Percentiles rank a stretch among this genome's conserved stretches.
Conservation (phyloP, 2,329 filamentous ascomycete genomes). For the Juglanconis oblonga region DNA sequence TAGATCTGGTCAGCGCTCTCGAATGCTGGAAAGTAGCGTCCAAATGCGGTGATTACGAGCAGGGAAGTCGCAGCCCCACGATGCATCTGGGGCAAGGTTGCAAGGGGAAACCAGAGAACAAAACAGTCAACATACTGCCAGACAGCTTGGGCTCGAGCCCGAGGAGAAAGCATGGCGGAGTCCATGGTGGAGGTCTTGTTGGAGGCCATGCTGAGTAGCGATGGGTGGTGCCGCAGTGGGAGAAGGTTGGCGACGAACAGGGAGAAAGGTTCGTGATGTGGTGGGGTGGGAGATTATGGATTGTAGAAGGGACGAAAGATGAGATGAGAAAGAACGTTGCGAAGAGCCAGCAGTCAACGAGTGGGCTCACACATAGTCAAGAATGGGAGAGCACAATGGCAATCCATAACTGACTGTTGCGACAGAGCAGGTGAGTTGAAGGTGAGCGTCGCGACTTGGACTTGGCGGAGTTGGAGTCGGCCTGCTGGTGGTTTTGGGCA, state of each 20-base stretch:
- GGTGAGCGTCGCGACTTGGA: slow-evolving; percentile 17
- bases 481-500: slow-evolving; percentile 6
- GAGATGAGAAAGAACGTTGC: slow-evolving; percentile 5
- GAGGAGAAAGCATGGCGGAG: background rate
- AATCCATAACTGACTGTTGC: slow-evolving; percentile 30
- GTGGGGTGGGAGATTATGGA: slow-evolving; percentile 12
- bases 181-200: slow-evolving; percentile 12
- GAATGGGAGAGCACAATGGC: slow-evolving; percentile 22
- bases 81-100: background rate
- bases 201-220: slow-evolving; percentile 8
- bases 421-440: slow-evolving; percentile 6
- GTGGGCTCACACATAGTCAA: slow-evolving; percentile 29
- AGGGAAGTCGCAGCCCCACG: background rate
- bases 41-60: background rate
- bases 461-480: slow-evolving; percentile 6
- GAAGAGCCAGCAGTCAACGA: slow-evolving; percentile 24
- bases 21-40: background rate
- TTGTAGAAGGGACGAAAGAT: background rate
- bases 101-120: background rate
- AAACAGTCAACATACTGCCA: slow-evolving; percentile 15
- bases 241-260: background rate
- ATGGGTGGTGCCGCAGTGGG: background rate
- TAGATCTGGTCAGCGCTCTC: background rate
- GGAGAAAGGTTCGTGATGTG: slow-evolving; percentile 1
- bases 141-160: slow-evolving; percentile 10